Evolutionary conservation across 2,329 filamentous ascomycete genomes (phyloP).

Genomic region (Penicillium sp.): DNA sequence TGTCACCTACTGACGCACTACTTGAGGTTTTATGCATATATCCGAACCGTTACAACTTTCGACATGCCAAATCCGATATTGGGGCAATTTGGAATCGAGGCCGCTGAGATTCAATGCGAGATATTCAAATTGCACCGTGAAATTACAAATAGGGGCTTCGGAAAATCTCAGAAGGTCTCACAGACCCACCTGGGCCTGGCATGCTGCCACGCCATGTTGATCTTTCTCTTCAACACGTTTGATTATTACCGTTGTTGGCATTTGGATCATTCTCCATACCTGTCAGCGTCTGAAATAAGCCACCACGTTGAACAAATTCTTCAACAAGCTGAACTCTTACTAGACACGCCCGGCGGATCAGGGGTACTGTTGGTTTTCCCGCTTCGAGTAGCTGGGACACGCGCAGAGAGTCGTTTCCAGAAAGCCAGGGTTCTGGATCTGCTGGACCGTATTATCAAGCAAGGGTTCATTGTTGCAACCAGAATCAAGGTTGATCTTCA

Average conservation of each 20-base stretch:
- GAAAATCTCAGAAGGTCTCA: not conserved
- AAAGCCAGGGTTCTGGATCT: not conserved
- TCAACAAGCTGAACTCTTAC: not conserved
- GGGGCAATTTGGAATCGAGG: not conserved
- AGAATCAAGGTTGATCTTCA: not conserved
- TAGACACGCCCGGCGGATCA: not conserved
- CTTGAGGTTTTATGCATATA: not conserved
- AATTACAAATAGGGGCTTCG: not conserved
- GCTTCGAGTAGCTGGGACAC: not conserved
- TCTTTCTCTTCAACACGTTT: not conserved
- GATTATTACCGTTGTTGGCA: slow-evolving; percentile 4
- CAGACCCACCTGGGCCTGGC: not conserved
- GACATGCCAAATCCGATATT: not conserved
- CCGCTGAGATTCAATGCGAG: not conserved
- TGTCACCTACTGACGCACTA: not conserved
- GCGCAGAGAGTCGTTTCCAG: not conserved
- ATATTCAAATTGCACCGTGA: not conserved
- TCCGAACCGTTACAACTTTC: not conserved
- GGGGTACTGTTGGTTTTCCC: not conserved
- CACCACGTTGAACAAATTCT: not conserved
- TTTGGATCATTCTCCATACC: not conserved
- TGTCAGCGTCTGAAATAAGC: not conserved
- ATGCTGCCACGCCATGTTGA: not conserved
- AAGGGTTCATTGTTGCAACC: not conserved
- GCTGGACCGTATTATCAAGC: not conserved